Base-by-base conservation (phyloP, 1,284 basidiomycete genomes). In the Rhodotorula sp. region DNA sequence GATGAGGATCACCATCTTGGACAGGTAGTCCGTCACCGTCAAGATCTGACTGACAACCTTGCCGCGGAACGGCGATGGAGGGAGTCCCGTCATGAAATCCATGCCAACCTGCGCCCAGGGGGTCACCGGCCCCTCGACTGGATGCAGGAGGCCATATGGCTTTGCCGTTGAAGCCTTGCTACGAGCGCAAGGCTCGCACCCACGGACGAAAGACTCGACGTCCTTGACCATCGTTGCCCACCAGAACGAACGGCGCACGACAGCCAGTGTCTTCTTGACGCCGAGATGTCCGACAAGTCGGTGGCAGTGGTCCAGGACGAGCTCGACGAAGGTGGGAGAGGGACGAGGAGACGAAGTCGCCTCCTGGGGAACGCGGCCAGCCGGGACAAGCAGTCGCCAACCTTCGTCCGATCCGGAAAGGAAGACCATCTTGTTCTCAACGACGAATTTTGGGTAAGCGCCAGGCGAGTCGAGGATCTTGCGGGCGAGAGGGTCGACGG, bases 71-170 rank as follows among this genome's bases (percentile, higher is more conserved):
- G 4, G 3, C 13, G 59, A 52, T 6, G 47, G 37, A 0, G 68
- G 68, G 1, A 69, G 48, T 1, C 51, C 46, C 28, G 60, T 50
- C 22, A 69, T 37, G 64, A 84, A 84, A 60, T 85, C 83, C 15
- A 85, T 80, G 0, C 80, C 80, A 4, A 84, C 80, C 0, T 75
- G 63, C 58, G 82, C 76, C 81, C 82, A 83, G 16, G 81, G 81
- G 37, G 37, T 40, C 37, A 40, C 37, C 37, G 37, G 37, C 37
- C 37, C 37, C 37, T 40, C 37, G 37, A 40, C 37, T 40, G 79
- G 77, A 28, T 81, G 78, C 6, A 83, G 70, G 4, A 80, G 58
- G 3, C 82, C 80, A 51, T 74, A 79, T 0, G 80, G 79, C 46
- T 47, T 47, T 18, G 60, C 40, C 8, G 66, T 69, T 2, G 62